Evolutionary conservation across 768 basidiomycete species (phyloP).

Genomic region (Mycena venus): DNA sequence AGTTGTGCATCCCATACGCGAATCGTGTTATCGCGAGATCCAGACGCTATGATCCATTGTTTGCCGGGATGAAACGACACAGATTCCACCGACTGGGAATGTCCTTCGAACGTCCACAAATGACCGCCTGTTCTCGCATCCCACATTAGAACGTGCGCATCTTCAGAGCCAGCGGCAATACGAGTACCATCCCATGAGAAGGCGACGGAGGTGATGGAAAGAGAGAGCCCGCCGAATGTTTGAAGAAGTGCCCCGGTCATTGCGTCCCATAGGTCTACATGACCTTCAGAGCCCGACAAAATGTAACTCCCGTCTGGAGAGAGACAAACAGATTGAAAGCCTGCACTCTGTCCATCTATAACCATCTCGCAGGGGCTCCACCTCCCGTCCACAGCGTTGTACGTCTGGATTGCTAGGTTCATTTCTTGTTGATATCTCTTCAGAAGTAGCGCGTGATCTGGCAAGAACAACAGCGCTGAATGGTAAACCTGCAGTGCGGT

Average conservation of each 20-base stretch:
- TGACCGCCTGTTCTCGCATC: neutral
- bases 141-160: neutral
- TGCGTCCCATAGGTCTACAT: neutral
- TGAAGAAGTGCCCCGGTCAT: neutral
- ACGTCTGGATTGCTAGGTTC: neutral
- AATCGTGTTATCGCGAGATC: neutral
- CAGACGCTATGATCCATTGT: neutral
- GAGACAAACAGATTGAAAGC: neutral
- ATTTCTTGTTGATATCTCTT: neutral
- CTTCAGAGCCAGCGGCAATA: neutral
- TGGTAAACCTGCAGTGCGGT: constrained; percentile 30
- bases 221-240: neutral
- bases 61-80: neutral
- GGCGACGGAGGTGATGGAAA: neutral
- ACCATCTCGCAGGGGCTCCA: neutral
- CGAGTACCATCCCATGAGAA: neutral
- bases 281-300: neutral
- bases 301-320: neutral
- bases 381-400: neutral
- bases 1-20: neutral
- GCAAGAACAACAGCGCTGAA: constrained; percentile 3
- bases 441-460: neutral
- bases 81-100: neutral
- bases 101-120: neutral
- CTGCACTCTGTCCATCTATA: neutral